Evolutionary conservation across 345 rosid genomes (phyloP), one percentile per base, ranked within the genome.

Genomic region (Aurinia saxatilis): DNA sequence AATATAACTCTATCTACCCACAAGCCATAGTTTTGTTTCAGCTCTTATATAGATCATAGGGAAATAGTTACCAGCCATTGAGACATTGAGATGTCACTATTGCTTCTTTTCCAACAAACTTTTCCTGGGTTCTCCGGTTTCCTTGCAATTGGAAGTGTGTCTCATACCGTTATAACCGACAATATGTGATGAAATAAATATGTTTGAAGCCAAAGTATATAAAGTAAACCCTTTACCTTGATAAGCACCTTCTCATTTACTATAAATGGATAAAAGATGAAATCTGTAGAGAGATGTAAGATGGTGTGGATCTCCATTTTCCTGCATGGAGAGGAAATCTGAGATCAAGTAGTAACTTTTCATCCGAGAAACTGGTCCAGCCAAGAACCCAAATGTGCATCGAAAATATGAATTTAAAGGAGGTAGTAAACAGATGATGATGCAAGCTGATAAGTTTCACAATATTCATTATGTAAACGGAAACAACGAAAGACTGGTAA

Each of bases 101-200:
- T 25, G 99, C 99, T 80, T 89, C 99, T 83, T 87, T 93, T 53
- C 99, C 99, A 23, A 93, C 93, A 82, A 87, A 87, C 68, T 90
- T 93, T 66, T 85, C 99, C 0, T 95, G 97, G 6, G 99, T 93
- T 74, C 99, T 81, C 70, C 88, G 71, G 72, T 93, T 93, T 60
- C 97, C 99, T 97, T 93, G 80, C 29, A 74, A 16, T 72, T 37
- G 70, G 36, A 68, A 63, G 59, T 65, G 57, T 45, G 36, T 34
- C 57, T 55, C 65, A 50, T 41, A 66, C 8, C 39, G 52, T 19
- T 35, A 59, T 29, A 52, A 29, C 7, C 55, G 55, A 29, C 49
- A 39, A 19, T 33, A 44, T 19, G 15, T 8, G 56, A 10, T 33
- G n/a, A 10, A 17, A 30, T 13, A 59, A 16, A 38, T 8, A 2